These are phyloP conservation scores for Cladorrhinum sp. DNA, from an alignment of 2,329 filamentous ascomycete species.

Conservation along the genomic window DNA sequence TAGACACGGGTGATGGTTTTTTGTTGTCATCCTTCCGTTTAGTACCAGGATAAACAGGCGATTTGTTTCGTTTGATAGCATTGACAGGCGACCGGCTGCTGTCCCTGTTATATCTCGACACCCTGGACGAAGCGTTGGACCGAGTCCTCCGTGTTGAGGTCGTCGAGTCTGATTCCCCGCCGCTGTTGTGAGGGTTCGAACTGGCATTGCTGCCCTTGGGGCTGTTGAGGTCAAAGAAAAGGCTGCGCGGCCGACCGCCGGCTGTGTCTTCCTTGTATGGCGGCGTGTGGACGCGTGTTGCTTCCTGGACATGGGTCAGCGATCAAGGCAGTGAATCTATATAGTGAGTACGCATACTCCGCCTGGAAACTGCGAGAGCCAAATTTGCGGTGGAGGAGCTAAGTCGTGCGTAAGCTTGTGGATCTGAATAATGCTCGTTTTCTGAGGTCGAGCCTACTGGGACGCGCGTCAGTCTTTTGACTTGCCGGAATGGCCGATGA, in stretches of 20 bases:
- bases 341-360: slow-evolving; percentile 31
- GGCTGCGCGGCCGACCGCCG: slow-evolving; percentile 38
- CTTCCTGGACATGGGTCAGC: slow-evolving; percentile 38
- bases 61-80: background rate
- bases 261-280: slow-evolving; percentile 40
- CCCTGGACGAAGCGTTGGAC: background rate
- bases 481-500: background rate
- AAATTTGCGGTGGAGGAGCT: slow-evolving; percentile 18
- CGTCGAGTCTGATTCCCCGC: background rate
- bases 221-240: slow-evolving; percentile 42
- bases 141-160: background rate
- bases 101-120: background rate
- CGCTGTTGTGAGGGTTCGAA: background rate
- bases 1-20: background rate
- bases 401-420: background rate
- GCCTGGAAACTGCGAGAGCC: slow-evolving; percentile 30
- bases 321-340: background rate
- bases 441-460: background rate
- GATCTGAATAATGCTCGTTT: background rate
- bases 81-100: background rate
- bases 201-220: slow-evolving; percentile 4
- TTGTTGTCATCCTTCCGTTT: background rate
- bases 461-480: slow-evolving; percentile 26
- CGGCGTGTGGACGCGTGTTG: slow-evolving; percentile 47
- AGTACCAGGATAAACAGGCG: background rate